Base-by-base conservation (phyloP, 306 rosid species). In the Ormosia semicastrata region DNA sequence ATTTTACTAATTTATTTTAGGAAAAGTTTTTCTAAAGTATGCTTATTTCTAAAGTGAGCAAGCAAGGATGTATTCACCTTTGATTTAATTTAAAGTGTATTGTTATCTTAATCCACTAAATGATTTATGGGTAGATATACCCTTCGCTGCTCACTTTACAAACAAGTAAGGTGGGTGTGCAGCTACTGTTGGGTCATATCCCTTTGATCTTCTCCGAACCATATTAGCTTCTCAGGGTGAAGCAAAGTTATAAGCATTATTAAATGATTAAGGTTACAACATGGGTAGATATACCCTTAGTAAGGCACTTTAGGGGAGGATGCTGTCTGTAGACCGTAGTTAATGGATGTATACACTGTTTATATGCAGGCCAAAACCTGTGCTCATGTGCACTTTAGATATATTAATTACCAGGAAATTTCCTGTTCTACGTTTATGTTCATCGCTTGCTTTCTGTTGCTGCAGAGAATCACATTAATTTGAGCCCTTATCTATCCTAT, bases 171-270 rank as follows among this genome's bases (percentile, higher is more conserved):
- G 97, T 17, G 99, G 99, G 29, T 91, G 94, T 80, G 94, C 97
- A 13, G 99, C 99, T 80, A 96, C 98, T 4, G 73, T 96, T 17
- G 99, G 98, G 52, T 91, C 99, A 14, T 96, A 96, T 85, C 99
- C 98, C n/a, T 96, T 96, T 90, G 99, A 96, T 92, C 99, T 96
- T 84, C 88, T 96, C 24, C 92, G 99, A 69, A 96, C 99, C 73
- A 87, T 96, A 84, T 84, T 96, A 85, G 98, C 99, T 83, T 96
- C 98, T 76, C 99, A 96, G 77, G 99, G 99, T 72, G 98, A 96
- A 89, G 98, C 98, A 1, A 96, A 96, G 97, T 98, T 95, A 87
- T 79, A 36, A 2, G 37, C 49, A 71, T 57, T 77, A 39, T 76
- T 39, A 41, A 58, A 87, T 30, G 36, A 17, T 41, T 40, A 46